Base-by-base conservation (phyloP, 208 protist genomes). In the Trypanosoma theileri region DNA sequence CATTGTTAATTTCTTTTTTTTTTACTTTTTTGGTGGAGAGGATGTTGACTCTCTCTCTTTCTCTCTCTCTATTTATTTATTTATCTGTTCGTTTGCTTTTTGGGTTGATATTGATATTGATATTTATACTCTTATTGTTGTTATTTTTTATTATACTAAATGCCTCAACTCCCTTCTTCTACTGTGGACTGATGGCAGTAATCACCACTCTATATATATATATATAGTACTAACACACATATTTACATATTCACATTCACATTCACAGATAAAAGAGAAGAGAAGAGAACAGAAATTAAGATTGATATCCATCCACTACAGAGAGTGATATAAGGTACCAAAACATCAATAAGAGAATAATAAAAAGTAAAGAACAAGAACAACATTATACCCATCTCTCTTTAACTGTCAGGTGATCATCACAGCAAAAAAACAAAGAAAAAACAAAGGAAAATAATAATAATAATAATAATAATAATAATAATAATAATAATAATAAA, bases 401-500 rank as follows among this genome's bases (percentile, higher is more conserved):
- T 21, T 58, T 58, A 42, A 14, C 3, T 19, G 16, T 58, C 10
- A 58, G 11, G 1, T 61, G 62, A 42, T 28, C 24, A 19, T 59
- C 40, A 56, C 12, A 26, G 7, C 3, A 21, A 58, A 48, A 48
- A 48, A 48, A 11, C 10, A 48, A 48, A 48, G 1, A 48, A 48
- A 42, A 52, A 41, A 50, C 40, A 60, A 53, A 60, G 9, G 48
- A 48, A 50, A 11, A 71, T 10, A 50, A 21, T 61, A 17, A 51
- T 13, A 61, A 21, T 17, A 59, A 35, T 48, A 19, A 70, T 40
- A 60, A 41, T 60, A 70, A 70, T 26, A 59, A 46, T 58, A 40
- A 77, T 45, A 70, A 24, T 17, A 66, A 12, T 4, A 45, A 14
- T 45, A 14, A 6, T 45, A 14, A 45, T 45, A n/a, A n/a, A n/a